These are phyloP conservation scores for Pulicaria dysenterica DNA, from an alignment of 129 eudicot species.

Conservation along the genomic window DNA sequence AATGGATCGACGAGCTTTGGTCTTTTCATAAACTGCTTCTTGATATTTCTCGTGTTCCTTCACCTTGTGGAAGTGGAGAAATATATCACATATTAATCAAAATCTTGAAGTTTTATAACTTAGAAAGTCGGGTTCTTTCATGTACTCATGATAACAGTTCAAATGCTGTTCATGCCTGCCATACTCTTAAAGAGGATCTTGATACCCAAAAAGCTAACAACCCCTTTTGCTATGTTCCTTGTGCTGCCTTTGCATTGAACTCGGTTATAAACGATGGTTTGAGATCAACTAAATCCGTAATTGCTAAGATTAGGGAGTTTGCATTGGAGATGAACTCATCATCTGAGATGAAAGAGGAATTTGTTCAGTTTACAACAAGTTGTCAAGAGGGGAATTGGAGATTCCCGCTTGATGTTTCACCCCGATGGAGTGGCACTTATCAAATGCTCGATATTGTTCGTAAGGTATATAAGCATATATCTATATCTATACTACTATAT, in stretches of 20 bases:
- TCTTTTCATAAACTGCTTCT: conserved; percentile 75
- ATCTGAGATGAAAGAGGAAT: conserved; percentile 65
- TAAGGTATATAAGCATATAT: conserved; percentile 55
- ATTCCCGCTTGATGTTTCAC: conserved; percentile 84
- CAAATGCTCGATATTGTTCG: conserved; percentile 91
- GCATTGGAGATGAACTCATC: conserved; percentile 82
- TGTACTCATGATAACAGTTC: conserved; percentile 87
- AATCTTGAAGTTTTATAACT: conserved; percentile 64
- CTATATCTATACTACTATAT: too few relatives aligned
- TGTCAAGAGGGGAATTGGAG: conserved; percentile 87
- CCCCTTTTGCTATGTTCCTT: conserved; percentile 75
- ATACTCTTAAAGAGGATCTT: conserved; percentile 74
- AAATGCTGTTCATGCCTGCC: conserved; percentile 75
- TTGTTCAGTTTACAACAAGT: conserved; percentile 55
- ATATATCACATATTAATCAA: conserved; percentile 56
- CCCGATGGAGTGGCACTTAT: conserved; percentile 94
- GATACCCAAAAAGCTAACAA: conserved; percentile 71
- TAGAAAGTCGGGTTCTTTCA: conserved; percentile 67
- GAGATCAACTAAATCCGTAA: conserved; percentile 56
- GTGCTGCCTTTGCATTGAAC: conserved; percentile 82
- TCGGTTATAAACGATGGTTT: conserved; percentile 75
- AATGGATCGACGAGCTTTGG: conserved; percentile 92
- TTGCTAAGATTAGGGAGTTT: conserved; percentile 81
- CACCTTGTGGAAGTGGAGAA: conserved; percentile 77
- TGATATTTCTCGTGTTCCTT: conserved; percentile 77